Conservation (phyloP, 75 land plant species). For the Picea glauca region DNA sequence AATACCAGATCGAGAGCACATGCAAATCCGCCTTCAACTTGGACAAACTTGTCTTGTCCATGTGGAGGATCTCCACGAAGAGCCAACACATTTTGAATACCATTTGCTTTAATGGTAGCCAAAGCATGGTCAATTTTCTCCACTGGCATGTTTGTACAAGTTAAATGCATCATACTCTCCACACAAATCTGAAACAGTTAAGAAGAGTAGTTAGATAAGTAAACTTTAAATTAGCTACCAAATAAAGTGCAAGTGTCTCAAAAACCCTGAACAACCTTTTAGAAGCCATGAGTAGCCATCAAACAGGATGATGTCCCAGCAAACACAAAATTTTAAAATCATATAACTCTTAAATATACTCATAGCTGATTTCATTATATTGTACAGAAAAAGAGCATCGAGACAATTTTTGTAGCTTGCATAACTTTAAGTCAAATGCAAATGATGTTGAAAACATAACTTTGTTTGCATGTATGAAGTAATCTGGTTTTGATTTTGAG, state of each 20-base stretch:
- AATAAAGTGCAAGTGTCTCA: not conserved
- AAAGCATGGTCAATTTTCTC: slow-evolving; percentile 90
- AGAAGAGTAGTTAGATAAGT: slow-evolving; percentile 4
- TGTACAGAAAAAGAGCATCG: not conserved
- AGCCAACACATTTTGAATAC: slow-evolving; percentile 95
- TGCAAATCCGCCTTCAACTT: slow-evolving; percentile 81
- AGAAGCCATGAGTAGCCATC: not conserved
- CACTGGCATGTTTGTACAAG: slow-evolving; percentile 98
- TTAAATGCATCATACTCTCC: slow-evolving; percentile 97
- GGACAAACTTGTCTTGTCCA: slow-evolving; percentile 93
- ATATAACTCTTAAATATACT: not conserved
- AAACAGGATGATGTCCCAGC: not conserved
- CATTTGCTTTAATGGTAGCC: slow-evolving; percentile 69
- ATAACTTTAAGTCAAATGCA: not conserved
- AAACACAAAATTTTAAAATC: not conserved
- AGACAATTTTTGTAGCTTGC: not conserved
- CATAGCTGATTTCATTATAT: not conserved
- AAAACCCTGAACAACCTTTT: not conserved
- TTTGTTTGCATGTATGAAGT: not conserved
- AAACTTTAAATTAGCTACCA: not conserved
- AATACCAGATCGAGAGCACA: slow-evolving; percentile 93
- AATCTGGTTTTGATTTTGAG: too few relatives aligned
- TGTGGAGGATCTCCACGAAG: slow-evolving; percentile 96
- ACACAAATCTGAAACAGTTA: slow-evolving; percentile 54
- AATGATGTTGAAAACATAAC: not conserved